Percentiles rank a stretch among this genome's conserved stretches.
Conservation (phyloP, 208 protist genomes). For the Angomonas desouzai region DNA sequence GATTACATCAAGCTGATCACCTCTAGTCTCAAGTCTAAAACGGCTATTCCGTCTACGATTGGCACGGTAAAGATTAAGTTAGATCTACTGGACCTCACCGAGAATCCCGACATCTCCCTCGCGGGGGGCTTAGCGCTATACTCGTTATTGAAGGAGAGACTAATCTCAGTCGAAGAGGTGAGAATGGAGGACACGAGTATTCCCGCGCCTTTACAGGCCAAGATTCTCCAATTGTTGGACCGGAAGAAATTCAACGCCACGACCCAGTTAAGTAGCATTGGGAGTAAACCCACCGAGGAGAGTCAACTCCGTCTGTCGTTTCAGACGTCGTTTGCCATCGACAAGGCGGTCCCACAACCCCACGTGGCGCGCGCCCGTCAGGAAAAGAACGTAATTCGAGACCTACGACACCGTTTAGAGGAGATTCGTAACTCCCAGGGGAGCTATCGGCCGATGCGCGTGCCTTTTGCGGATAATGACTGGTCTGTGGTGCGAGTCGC, state of each 20-base stretch:
- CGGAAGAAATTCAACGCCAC: too few relatives aligned
- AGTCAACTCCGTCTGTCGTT: neutral
- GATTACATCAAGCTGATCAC: slow-evolving; percentile 6
- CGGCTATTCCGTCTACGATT: neutral
- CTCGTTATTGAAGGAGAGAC: slow-evolving; percentile 42
- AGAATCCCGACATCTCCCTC: slow-evolving; percentile 64
- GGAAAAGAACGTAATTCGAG: neutral
- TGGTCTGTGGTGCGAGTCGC: slow-evolving; percentile 80
- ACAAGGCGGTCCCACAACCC: neutral
- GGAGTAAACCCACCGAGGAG: neutral
- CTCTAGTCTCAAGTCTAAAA: neutral
- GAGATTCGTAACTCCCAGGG: neutral
- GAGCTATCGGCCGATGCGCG: neutral
- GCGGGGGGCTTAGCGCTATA: slow-evolving; percentile 68
- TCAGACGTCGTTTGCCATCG: neutral
- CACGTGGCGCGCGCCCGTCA: neutral
- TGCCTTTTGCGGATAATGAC: slow-evolving; percentile 32
- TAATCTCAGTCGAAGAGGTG: slow-evolving; percentile 21
- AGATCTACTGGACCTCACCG: slow-evolving; percentile 55
- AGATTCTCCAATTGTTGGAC: slow-evolving; percentile 42
- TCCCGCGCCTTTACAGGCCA: slow-evolving; percentile 40
- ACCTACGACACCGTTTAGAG: neutral
- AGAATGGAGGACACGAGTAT: slow-evolving; percentile 61
- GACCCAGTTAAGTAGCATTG: neutral
- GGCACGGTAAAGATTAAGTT: slow-evolving; percentile 31